phyloP scores from a whole-genome alignment of 2,329 filamentous ascomycete genomes.

The Sclerotinia minor region DNA sequence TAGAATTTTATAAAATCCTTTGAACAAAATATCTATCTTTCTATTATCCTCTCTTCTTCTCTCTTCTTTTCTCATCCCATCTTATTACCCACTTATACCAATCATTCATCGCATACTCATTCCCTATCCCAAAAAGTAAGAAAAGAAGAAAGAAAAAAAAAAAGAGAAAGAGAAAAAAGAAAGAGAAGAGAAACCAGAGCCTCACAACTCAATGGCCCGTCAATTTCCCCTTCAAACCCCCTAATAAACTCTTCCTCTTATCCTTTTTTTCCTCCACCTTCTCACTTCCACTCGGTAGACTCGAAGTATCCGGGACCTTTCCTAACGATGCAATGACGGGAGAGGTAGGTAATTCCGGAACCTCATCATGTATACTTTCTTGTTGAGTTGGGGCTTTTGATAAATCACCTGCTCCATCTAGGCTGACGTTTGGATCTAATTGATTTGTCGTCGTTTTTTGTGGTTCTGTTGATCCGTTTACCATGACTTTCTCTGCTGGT shows the following conservation, averaged over 20 bases:
- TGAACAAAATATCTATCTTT: too few relatives aligned
- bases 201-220: background rate
- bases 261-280: conserved; percentile 4
- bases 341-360: background rate
- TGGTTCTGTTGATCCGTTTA: conserved; percentile 23
- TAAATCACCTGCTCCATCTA: conserved; percentile 14
- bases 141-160: too few relatives aligned
- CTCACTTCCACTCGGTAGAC: background rate
- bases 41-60: too few relatives aligned
- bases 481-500: conserved; percentile 26
- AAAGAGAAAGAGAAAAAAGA: too few relatives aligned
- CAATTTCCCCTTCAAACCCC: conserved; percentile 20
- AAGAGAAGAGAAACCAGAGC: too few relatives aligned
- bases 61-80: too few relatives aligned
- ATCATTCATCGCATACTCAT: too few relatives aligned
- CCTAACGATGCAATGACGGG: background rate
- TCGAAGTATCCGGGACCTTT: background rate
- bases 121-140: too few relatives aligned
- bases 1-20: too few relatives aligned
- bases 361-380: conserved; percentile 13
- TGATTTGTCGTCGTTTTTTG: background rate
- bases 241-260: conserved; percentile 17
- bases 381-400: conserved; percentile 18
- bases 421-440: background rate
- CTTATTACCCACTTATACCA: background rate